Evolutionary conservation across 495 filamentous ascomycete genomes (phyloP), one percentile per base, ranked within the genome.

Genomic region (Aspergillus campestris): DNA sequence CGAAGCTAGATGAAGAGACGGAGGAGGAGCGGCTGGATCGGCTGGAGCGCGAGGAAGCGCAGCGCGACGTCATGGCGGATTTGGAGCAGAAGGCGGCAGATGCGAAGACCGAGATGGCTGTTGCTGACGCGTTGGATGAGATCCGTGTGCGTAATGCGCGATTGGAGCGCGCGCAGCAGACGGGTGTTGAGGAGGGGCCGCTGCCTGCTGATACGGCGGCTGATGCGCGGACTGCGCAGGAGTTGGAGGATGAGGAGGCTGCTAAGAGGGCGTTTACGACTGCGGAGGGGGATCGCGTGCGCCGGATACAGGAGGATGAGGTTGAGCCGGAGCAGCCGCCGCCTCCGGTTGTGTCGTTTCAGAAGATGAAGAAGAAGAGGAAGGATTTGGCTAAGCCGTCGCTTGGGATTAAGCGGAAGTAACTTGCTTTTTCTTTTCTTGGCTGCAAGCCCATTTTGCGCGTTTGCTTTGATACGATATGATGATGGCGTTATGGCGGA

Each of bases 101-200:
- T 62, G 87, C 89, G n/a, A 94, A 92, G 72, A 72, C 84, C 44
- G 94, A 97, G 70, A 97, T 99, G 94, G 85, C 82, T 38, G 85
- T 97, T 53, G 94, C 94, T 31, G 94, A 99, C 70, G 88, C 88
- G 29, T 66, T 99, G 51, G 94, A 99, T 65, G 89, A 97, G 68
- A 96, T 97, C 38, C 72, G 92, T 46, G 88, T 81, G 33, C 66
- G 91, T 52, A 99, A 97, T 71, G 94, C 92, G 12, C 74, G 88
- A 52, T 77, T 89, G 24, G 86, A 90, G 65, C 73, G 83, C 53
- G 82, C 80, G 43, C 80, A 84, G 43, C 81, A 80, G 2, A 38
- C 71, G 60, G 56, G 69, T 7, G 67, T 67, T 13, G 68, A 76
- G 31, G 64, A 61, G 8, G 73, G 65, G 34, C 61, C 78, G 10